Conservation (phyloP, 2,329 filamentous ascomycete species). For the Thyridium curvatum region DNA sequence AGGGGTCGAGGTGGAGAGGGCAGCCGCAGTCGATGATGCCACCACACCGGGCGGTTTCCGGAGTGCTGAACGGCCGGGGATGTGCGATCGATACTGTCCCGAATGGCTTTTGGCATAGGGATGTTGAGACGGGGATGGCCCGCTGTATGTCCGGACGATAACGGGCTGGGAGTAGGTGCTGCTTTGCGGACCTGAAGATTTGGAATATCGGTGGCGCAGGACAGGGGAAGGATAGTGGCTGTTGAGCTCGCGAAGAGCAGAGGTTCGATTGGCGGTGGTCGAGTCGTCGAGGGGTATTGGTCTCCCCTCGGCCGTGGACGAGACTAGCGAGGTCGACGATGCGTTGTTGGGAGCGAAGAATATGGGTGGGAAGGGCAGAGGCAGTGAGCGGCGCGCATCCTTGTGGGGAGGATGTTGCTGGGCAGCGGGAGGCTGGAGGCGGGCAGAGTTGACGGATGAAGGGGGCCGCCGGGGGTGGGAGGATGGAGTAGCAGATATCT, state of each 20-base stretch:
- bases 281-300: slow-evolving; percentile 51
- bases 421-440: neutral
- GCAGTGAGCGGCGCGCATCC: slow-evolving; percentile 24
- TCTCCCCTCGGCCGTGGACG: slow-evolving; percentile 48
- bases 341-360: slow-evolving; percentile 39
- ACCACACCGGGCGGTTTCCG: too few species aligned
- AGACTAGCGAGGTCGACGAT: slow-evolving; percentile 46
- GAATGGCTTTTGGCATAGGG: slow-evolving; percentile 13
- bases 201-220: slow-evolving; percentile 45
- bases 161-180: slow-evolving; percentile 60
- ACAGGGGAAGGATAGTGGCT: slow-evolving; percentile 43
- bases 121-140: slow-evolving; percentile 29
- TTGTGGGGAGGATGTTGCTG: slow-evolving; percentile 7
- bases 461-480: too few species aligned
- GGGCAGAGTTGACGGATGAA: too few species aligned
- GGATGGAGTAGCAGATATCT: too few species aligned
- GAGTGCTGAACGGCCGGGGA: slow-evolving; percentile 17
- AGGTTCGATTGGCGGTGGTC: slow-evolving; percentile 50
- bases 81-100: slow-evolving; percentile 15
- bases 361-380: slow-evolving; percentile 41
- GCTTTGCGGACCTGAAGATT: slow-evolving; percentile 48
- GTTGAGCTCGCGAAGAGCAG: slow-evolving; percentile 54
- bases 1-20: slow-evolving; percentile 1
- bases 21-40: neutral
- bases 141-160: slow-evolving; percentile 58